Evolutionary conservation across 139 green algal genomes (phyloP).

Genomic region (Nannochloris sp.): DNA sequence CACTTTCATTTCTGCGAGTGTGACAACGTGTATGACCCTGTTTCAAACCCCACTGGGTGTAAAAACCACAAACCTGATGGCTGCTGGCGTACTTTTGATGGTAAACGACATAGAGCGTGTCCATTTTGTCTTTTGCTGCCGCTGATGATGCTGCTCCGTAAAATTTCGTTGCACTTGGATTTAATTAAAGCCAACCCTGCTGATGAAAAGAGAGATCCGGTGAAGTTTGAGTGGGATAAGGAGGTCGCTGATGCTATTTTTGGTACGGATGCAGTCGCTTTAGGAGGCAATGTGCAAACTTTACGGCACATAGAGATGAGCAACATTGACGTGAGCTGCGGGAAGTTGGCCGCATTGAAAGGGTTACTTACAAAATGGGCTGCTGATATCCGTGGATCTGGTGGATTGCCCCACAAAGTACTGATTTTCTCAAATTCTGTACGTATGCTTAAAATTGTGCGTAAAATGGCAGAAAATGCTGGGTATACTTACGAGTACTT

Average conservation of each 20-base stretch:
- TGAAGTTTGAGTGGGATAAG: conserved; percentile 14
- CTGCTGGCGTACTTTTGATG: conserved; percentile 6
- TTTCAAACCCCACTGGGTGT: conserved; percentile 40
- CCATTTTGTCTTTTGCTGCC: conserved; percentile 60
- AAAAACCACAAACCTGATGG: conserved; percentile 51
- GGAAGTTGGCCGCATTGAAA: conserved; percentile 22
- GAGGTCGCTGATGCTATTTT: conserved; percentile 34
- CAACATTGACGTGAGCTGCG: background rate
- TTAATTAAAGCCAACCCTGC: conserved; percentile 46
- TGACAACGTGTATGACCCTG: conserved; percentile 3
- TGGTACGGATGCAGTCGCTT: background rate
- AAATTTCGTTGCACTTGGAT: conserved; percentile 62
- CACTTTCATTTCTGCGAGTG: conserved; percentile 55
- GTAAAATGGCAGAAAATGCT: conserved; percentile 6
- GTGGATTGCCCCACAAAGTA: background rate
- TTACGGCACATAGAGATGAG: background rate
- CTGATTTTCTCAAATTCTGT: conserved; percentile 60
- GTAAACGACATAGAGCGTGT: conserved; percentile 24
- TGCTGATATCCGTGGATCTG: background rate
- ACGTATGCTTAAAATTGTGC: conserved; percentile 55
- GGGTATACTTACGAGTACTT: background rate
- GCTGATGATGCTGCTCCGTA: conserved; percentile 43
- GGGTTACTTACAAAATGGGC: conserved; percentile 14
- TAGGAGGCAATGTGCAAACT: background rate
- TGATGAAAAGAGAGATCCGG: background rate